A percentile compares a stretch with the other conserved stretches of the same genome.
phyloP scores from a whole-genome alignment of 331 rosid genomes.

The Quercus phellos region DNA sequence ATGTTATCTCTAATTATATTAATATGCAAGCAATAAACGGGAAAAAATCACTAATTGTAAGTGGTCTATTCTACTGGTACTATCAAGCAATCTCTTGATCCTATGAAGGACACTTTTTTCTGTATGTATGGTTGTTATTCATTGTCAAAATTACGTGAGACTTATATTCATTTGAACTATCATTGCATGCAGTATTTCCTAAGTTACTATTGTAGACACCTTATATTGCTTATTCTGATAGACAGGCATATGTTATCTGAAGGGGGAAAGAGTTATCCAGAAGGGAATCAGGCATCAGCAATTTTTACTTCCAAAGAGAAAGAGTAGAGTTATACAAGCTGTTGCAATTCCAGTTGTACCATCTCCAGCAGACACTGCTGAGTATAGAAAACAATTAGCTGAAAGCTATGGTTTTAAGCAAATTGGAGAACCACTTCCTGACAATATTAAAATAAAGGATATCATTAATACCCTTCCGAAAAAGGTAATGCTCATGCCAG shows the following conservation, averaged over 20 bases:
- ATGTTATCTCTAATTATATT: not conserved
- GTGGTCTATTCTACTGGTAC: too few species aligned
- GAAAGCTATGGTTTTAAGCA: slow-evolving; percentile 73
- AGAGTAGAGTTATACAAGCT: slow-evolving; percentile 46
- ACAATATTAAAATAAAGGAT: slow-evolving; percentile 60
- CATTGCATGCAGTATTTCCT: not conserved
- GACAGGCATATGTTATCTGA: slow-evolving; percentile 42
- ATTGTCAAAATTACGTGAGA: not conserved
- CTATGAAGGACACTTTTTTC: not conserved
- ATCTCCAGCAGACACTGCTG: slow-evolving; percentile 45
- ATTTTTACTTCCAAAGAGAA: slow-evolving; percentile 31
- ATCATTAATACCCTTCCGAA: slow-evolving; percentile 77
- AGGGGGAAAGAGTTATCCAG: slow-evolving; percentile 28
- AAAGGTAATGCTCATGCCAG: slow-evolving; percentile 40
- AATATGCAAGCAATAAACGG: not conserved
- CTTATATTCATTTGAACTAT: not conserved
- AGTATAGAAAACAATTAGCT: slow-evolving; percentile 59
- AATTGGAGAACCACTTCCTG: slow-evolving; percentile 83
- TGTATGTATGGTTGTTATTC: not conserved
- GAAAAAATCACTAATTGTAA: not conserved
- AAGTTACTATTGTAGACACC: not conserved
- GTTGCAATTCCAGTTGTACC: slow-evolving; percentile 71
- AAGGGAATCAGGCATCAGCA: slow-evolving; percentile 37
- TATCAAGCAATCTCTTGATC: not conserved
- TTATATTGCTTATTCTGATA: slow-evolving; percentile 18